Evolutionary conservation across 805 yeast genomes (phyloP), one percentile per base, ranked within the genome.

Genomic region (Wickerhamomyces bovis): DNA sequence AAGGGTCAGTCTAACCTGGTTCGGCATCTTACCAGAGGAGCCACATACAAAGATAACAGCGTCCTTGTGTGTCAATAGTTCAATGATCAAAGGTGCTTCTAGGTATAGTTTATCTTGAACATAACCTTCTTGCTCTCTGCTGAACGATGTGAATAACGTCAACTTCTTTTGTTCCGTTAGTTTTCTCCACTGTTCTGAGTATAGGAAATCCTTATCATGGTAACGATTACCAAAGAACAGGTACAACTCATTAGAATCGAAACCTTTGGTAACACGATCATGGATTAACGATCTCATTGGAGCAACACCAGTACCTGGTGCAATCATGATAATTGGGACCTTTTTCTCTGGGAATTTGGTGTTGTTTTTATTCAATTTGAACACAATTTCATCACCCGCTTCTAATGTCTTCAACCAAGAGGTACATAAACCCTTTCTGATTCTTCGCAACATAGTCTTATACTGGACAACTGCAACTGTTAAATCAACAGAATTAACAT

Each of bases 291-390:
- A 76, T 57, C 88, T 78, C 76, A 92, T 80, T 2, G 99, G 99
- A 0, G 99, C 99, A 11, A 94, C 72, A 2, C 99, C 99, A 0
- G 98, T 95, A 4, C 99, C 99, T 0, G 99, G 95, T 2, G 92
- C 84, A 4, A 92, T 73, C 76, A 92, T 70, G 3, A 94, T 66
- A 22, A 85, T 66, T 0, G 96, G 85, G 3, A 50, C 60, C 10
- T 28, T 51, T 3, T 53, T 25, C 62, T 39, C 65, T 10, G 43
- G 61, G 13, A 75, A 66, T 38, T 64, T 64, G 39, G 80, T 52
- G 13, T 69, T 63, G 51, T 81, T 77, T 26, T 65, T 62, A 46
- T 76, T 74, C 9, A 83, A 51, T 22, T 78, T 73, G 50, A 77
- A 81, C 13, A 77, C 65, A 2, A 90, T 57, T 7, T 64, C 51